phyloP scores from a whole-genome alignment of 371 early-diverging fungal genomes.

The Chytridium lagenaria region DNA sequence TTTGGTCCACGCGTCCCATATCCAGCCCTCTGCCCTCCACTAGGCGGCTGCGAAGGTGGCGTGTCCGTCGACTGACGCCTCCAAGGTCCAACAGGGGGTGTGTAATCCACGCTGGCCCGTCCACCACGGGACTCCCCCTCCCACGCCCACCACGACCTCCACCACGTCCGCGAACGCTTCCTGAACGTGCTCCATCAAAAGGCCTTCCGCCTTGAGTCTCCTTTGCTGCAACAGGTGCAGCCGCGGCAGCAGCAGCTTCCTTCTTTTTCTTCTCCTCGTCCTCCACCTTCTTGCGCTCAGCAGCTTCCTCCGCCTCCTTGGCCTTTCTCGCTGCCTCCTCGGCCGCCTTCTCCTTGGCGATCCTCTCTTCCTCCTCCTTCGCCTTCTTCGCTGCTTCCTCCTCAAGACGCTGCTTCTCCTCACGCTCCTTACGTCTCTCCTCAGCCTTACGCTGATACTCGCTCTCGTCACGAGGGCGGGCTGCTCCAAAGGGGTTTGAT shows the following conservation, averaged over 20 bases:
- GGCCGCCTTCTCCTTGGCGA: slow-evolving; percentile 25
- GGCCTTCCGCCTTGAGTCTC: background rate
- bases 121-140: background rate
- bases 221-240: background rate
- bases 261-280: slow-evolving; percentile 23
- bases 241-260: background rate
- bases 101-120: background rate
- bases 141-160: slow-evolving; percentile 1
- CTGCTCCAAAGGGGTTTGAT: slow-evolving; percentile 83
- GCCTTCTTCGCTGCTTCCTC: slow-evolving; percentile 32
- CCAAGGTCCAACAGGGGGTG: background rate
- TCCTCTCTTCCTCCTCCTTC: slow-evolving; percentile 28
- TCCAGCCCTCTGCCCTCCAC: background rate
- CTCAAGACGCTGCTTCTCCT: slow-evolving; percentile 42
- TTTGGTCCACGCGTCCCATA: background rate
- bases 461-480: slow-evolving; percentile 78
- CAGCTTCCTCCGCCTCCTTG: slow-evolving; percentile 23
- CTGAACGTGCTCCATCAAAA: background rate
- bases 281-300: slow-evolving; percentile 9
- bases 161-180: background rate
- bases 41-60: background rate
- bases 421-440: slow-evolving; percentile 55
- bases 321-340: slow-evolving; percentile 18
- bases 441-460: slow-evolving; percentile 74
- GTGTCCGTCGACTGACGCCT: background rate